phyloP scores from a whole-genome alignment of 1,284 basidiomycete species.

The Erythrobasidium hasegawianum region DNA sequence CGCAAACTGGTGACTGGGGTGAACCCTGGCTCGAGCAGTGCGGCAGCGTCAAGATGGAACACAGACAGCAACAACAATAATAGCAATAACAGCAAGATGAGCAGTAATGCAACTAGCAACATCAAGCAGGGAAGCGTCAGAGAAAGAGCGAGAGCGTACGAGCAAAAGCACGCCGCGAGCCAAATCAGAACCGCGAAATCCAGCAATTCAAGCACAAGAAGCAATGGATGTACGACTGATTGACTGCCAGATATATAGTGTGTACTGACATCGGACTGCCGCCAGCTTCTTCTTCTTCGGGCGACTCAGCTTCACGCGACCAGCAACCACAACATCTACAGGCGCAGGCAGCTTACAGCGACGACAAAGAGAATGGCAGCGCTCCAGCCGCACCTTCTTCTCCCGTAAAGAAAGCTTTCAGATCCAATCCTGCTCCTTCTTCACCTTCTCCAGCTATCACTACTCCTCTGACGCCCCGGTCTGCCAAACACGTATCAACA shows the following conservation, averaged over 20 bases:
- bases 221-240: neutral
- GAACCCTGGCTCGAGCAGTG: slow-evolving; percentile 11
- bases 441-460: neutral
- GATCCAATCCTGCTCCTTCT: slow-evolving; percentile 6
- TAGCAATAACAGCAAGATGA: neutral
- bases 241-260: neutral
- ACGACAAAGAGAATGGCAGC: neutral
- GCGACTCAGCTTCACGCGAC: neutral
- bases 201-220: neutral
- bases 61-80: slow-evolving; percentile 3
- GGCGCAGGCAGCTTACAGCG: neutral
- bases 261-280: neutral
- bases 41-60: slow-evolving; percentile 12
- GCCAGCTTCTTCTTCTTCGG: neutral
- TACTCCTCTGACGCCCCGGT: slow-evolving; percentile 1
- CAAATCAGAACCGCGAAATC: slow-evolving; percentile 11
- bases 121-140: slow-evolving; percentile 23
- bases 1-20: slow-evolving; percentile 27
- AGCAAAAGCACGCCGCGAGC: slow-evolving; percentile 17
- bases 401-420: neutral
- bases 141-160: slow-evolving; percentile 30
- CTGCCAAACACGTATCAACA: slow-evolving; percentile 13
- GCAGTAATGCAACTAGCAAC: neutral
- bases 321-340: neutral
- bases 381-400: slow-evolving; percentile 3